Evolutionary conservation across 2,329 filamentous ascomycete species (phyloP).

Genomic region (Paecilomyces niveus): DNA sequence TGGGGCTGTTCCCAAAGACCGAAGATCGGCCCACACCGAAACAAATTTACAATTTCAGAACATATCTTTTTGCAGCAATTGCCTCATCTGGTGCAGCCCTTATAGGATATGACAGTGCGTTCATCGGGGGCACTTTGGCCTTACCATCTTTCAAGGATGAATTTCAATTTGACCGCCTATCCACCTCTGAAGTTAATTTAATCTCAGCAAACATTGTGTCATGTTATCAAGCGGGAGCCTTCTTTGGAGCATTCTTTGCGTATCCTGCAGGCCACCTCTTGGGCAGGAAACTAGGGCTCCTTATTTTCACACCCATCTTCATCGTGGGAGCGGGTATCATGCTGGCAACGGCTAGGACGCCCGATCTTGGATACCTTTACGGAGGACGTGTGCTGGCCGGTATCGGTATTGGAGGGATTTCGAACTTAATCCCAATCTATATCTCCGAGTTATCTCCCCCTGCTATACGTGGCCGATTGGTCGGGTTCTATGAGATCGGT

Average conservation of each 20-base stretch:
- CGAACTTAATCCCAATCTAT: conserved; percentile 54
- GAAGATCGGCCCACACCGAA: conserved; percentile 49
- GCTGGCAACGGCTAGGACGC: conserved; percentile 56
- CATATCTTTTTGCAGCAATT: conserved; percentile 49
- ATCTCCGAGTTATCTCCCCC: conserved; percentile 53
- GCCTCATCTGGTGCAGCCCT: conserved; percentile 53
- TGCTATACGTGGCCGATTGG: conserved; percentile 52
- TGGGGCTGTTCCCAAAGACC: not conserved
- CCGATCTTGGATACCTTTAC: conserved; percentile 57
- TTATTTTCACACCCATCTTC: conserved; percentile 58
- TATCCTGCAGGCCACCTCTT: conserved; percentile 61
- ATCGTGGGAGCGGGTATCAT: conserved; percentile 65
- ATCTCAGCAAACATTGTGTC: conserved; percentile 71
- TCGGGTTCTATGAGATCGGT: conserved; percentile 51
- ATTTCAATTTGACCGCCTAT: conserved; percentile 55
- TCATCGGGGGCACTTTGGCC: conserved; percentile 70
- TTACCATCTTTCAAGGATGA: conserved; percentile 62
- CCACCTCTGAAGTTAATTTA: conserved; percentile 44
- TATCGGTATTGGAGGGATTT: conserved; percentile 49
- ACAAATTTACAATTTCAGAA: conserved; percentile 54
- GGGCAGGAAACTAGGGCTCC: conserved; percentile 59
- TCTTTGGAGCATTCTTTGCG: conserved; percentile 69
- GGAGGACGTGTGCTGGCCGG: conserved; percentile 53
- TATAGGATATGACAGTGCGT: conserved; percentile 63
- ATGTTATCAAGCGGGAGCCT: conserved; percentile 74